Percentiles rank a stretch among this genome's conserved stretches.
phyloP scores from a whole-genome alignment of 345 rosid species.

The Toxicodendron radicans region DNA sequence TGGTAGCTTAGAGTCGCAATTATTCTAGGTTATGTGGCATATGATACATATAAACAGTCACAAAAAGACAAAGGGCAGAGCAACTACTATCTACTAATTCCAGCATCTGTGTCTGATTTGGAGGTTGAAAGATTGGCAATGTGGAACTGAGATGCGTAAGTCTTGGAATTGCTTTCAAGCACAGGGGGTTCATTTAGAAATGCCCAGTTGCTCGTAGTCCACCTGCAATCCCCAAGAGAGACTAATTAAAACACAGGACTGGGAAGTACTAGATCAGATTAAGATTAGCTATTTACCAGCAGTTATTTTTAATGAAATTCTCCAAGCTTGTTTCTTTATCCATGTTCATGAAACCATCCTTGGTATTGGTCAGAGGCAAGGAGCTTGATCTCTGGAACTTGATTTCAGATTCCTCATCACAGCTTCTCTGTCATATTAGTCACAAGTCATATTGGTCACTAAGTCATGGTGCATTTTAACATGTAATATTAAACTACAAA shows the following conservation, averaged over 20 bases:
- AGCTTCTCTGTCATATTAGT: constrained; percentile 16
- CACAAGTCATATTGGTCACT: too few relatives aligned
- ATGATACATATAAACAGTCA: neutral
- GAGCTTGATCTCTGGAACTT: constrained; percentile 37
- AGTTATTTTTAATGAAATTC: constrained; percentile 34
- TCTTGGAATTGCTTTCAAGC: constrained; percentile 43
- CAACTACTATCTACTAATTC: constrained; percentile 16
- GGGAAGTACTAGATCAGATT: neutral
- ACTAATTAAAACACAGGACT: neutral
- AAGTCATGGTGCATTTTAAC: too few relatives aligned
- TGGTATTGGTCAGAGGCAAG: constrained; percentile 23
- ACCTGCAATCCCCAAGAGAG: constrained; percentile 41
- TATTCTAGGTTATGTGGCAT: too few relatives aligned
- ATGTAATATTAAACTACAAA: too few relatives aligned
- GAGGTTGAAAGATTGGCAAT: constrained; percentile 39
- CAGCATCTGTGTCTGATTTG: constrained; percentile 16
- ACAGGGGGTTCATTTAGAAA: constrained; percentile 81
- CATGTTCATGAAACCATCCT: constrained; percentile 21
- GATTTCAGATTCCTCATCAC: neutral
- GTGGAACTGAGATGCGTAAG: constrained; percentile 61
- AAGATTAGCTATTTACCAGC: constrained; percentile 44
- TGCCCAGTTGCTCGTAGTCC: constrained; percentile 82
- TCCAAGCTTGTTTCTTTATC: constrained; percentile 33
- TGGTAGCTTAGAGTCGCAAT: neutral
- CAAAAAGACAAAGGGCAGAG: neutral